Conservation (phyloP, 225 moss, liverwort and hornwort species). For the Bryum argenteum region DNA sequence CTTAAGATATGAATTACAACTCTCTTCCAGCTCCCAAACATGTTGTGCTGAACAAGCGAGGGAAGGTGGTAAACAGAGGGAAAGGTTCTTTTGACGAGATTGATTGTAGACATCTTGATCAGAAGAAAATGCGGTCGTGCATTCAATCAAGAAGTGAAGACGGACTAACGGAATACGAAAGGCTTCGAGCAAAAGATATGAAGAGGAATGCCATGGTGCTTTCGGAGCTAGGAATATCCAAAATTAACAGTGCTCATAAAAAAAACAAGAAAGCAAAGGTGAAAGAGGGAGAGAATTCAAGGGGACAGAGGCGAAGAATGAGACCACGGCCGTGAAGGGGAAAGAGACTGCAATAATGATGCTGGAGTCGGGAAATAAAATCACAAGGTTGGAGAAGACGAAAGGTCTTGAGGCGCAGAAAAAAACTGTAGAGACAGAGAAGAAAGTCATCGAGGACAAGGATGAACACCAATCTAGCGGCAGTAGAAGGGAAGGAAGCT, state of each 20-base stretch:
- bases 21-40: background rate
- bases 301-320: too few relatives aligned
- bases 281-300: too few relatives aligned
- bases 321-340: too few relatives aligned
- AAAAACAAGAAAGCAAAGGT: background rate
- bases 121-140: background rate
- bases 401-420: background rate
- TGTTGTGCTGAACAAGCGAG: background rate
- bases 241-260: background rate
- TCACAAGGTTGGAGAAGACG: background rate
- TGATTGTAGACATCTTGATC: background rate
- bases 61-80: background rate
- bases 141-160: background rate
- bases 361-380: too few relatives aligned
- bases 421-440: too few relatives aligned
- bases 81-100: background rate
- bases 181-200: background rate
- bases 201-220: background rate
- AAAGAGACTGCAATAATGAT: too few relatives aligned
- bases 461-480: too few relatives aligned
- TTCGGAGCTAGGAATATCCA: background rate
- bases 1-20: background rate
- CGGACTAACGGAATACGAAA: background rate
- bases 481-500: too few relatives aligned
- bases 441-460: too few relatives aligned